These are phyloP conservation scores for Saturnispora halmiae DNA, from an alignment of 805 yeast species.

Conservation along the genomic window DNA sequence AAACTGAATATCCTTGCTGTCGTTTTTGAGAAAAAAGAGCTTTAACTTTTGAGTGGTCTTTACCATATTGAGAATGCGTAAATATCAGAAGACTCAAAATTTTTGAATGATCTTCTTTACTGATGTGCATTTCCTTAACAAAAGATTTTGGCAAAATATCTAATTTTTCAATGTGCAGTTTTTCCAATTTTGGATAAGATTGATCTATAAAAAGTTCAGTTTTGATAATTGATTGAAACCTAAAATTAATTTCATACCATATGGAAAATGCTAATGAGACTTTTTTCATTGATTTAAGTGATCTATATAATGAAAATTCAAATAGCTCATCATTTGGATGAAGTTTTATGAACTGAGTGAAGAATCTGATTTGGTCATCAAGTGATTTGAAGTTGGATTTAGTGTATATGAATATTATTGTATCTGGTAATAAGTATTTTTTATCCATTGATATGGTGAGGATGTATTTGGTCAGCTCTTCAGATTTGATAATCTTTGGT, in stretches of 20 bases:
- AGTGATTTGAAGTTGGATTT: neutral
- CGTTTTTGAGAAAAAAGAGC: conserved; percentile 13
- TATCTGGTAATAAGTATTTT: conserved; percentile 8
- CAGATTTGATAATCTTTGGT: neutral
- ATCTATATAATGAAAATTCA: conserved; percentile 9
- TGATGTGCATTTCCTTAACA: conserved; percentile 7
- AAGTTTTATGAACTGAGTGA: conserved; percentile 5
- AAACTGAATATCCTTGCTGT: conserved; percentile 7
- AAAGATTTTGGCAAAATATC: conserved; percentile 13
- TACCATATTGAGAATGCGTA: conserved; percentile 20
- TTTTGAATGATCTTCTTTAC: conserved; percentile 4
- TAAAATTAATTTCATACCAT: conserved; percentile 13
- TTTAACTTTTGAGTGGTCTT: conserved; percentile 11
- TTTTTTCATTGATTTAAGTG: conserved; percentile 5
- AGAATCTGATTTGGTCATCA: conserved; percentile 5
- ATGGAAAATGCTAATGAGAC: conserved; percentile 9
- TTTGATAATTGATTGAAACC: conserved; percentile 1
- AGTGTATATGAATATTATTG: conserved; percentile 4
- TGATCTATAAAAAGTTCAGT: conserved; percentile 7
- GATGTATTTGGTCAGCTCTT: neutral
- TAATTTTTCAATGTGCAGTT: conserved; percentile 9
- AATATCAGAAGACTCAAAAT: conserved; percentile 18
- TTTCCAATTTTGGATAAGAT: conserved; percentile 7
- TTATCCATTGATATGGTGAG: neutral
- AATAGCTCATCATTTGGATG: conserved; percentile 7